Percentiles rank a stretch among this genome's conserved stretches.
Conservation (phyloP, 2,329 filamentous ascomycete species). For the Orbilia blumenaviensis region DNA sequence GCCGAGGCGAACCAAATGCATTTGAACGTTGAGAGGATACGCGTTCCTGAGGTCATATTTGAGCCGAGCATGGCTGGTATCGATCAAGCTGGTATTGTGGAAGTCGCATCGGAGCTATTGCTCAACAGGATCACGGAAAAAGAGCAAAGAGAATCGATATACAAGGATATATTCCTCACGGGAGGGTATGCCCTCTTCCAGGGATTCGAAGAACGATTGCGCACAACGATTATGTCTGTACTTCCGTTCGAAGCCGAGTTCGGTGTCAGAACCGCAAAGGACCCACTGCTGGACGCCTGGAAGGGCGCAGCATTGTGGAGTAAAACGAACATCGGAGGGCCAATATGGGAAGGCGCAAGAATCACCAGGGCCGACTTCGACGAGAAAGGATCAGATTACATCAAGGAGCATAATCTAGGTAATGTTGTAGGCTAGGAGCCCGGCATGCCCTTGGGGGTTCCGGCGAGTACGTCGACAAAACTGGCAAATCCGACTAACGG, state of each 20-base stretch:
- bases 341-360: slow-evolving; percentile 70
- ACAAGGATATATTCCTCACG: slow-evolving; percentile 90
- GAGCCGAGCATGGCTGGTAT: slow-evolving; percentile 89
- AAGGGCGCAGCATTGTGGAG: slow-evolving; percentile 90
- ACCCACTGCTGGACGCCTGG: slow-evolving; percentile 89
- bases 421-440: slow-evolving; percentile 43
- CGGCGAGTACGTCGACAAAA: not conserved
- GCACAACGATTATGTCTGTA: slow-evolving; percentile 75
- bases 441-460: slow-evolving; percentile 57
- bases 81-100: slow-evolving; percentile 91
- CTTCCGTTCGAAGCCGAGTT: slow-evolving; percentile 75
- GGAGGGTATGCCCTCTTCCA: slow-evolving; percentile 90
- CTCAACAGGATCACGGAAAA: slow-evolving; percentile 75
- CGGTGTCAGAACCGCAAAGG: slow-evolving; percentile 75
- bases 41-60: slow-evolving; percentile 91
- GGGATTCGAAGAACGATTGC: slow-evolving; percentile 84
- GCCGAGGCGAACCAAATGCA: slow-evolving; percentile 87
- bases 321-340: slow-evolving; percentile 63
- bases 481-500: not conserved
- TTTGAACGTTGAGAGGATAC: slow-evolving; percentile 94
- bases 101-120: slow-evolving; percentile 89
- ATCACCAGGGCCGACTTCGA: slow-evolving; percentile 83
- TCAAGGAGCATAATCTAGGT: slow-evolving; percentile 70
- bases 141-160: slow-evolving; percentile 62
- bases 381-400: slow-evolving; percentile 92